These are phyloP conservation scores for Tephrocybe sp. DNA, from an alignment of 768 basidiomycete species.

Conservation along the genomic window DNA sequence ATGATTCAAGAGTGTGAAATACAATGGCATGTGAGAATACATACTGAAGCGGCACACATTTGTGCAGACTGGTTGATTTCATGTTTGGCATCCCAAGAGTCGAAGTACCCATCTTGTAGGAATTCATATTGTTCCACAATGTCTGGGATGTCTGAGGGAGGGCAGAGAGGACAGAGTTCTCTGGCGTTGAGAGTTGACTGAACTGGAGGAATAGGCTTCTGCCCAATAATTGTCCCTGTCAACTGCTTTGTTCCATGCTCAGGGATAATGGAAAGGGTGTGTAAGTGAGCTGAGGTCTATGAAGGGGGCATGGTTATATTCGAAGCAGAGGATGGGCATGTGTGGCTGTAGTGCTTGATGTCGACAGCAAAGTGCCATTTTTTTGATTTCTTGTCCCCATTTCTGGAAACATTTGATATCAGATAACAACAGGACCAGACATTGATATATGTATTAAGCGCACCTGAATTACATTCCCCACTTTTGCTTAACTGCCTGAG, in stretches of 20 bases:
- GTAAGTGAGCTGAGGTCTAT: not conserved
- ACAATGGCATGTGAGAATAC: not conserved
- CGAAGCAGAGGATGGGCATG: too few species aligned
- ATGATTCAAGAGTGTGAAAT: too few species aligned
- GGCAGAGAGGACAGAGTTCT: not conserved
- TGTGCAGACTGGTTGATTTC: not conserved
- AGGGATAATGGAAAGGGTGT: not conserved
- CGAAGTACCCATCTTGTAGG: not conserved
- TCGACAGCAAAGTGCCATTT: not conserved
- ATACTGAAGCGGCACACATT: not conserved
- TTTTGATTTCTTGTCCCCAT: too few species aligned
- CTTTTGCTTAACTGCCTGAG: too few species aligned
- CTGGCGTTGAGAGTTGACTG: not conserved
- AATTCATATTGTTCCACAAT: not conserved
- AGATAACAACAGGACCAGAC: too few species aligned
- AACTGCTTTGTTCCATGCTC: not conserved
- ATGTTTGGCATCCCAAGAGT: not conserved
- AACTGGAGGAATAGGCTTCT: not conserved
- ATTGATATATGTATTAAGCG: too few species aligned
- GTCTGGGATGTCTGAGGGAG: not conserved
- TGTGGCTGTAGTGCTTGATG: not conserved
- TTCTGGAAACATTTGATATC: too few species aligned
- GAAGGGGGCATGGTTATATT: not conserved
- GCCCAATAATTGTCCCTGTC: not conserved
- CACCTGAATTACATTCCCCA: too few species aligned